Percentiles rank a stretch among this genome's conserved stretches.
These are phyloP conservation scores for Polygonum maritimum DNA, from an alignment of 148 eudicot species.

Conservation along the genomic window DNA sequence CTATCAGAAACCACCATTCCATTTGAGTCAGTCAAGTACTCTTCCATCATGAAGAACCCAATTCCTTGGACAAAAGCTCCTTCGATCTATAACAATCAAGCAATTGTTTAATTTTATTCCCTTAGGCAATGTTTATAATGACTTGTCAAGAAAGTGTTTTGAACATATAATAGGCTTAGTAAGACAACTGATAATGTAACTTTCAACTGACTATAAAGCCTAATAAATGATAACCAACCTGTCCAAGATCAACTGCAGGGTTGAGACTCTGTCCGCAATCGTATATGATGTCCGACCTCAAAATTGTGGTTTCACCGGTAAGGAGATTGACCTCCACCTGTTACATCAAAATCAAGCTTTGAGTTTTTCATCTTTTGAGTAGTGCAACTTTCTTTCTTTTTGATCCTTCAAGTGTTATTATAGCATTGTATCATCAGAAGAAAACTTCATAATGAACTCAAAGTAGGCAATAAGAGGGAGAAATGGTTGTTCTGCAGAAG, in stretches of 20 bases:
- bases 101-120: too few species aligned
- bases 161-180: too few species aligned
- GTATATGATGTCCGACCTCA: slow-evolving; percentile 73
- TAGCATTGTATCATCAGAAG: neutral
- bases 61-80: slow-evolving; percentile 93
- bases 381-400: neutral
- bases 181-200: too few species aligned
- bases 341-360: slow-evolving; percentile 3
- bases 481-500: neutral
- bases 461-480: neutral
- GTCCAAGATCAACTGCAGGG: slow-evolving; percentile 97
- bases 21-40: slow-evolving; percentile 48
- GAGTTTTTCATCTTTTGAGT: neutral
- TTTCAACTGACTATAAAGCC: too few species aligned
- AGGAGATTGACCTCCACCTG: slow-evolving; percentile 87
- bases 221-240: slow-evolving; percentile 31
- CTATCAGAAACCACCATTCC: slow-evolving; percentile 56
- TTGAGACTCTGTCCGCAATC: slow-evolving; percentile 95
- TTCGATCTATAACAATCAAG: slow-evolving; percentile 49
- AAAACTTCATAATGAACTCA: neutral
- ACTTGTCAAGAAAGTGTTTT: too few species aligned
- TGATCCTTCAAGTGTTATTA: neutral
- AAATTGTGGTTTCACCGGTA: slow-evolving; percentile 73
- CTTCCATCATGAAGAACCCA: slow-evolving; percentile 88
- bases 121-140: neutral